Evolutionary conservation across 768 basidiomycete species (phyloP), one percentile per base, ranked within the genome.

Genomic region (Arthromyces matolae): DNA sequence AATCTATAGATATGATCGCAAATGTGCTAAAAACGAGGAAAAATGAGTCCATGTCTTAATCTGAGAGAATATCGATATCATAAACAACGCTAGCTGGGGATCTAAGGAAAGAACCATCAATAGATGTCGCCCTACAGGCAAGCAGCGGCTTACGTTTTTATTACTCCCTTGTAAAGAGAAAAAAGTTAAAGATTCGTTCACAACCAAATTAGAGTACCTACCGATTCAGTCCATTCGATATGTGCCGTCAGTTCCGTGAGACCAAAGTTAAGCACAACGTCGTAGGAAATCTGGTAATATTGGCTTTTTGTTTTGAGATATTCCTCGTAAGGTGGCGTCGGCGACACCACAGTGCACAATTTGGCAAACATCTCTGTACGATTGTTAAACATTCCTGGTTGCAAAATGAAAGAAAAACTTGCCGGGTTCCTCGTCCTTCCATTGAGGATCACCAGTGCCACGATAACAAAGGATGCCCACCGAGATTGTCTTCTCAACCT

Each of bases 201-300:
- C n/a, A n/a, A n/a, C n/a, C n/a, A n/a, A n/a, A n/a, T n/a, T n/a
- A n/a, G n/a, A n/a, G n/a, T n/a, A n/a, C 71, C 20, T 60, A 78
- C 77, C 42, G 70, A 67, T 33, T 78, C 75, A 47, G 65, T 58
- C 78, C 78, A 81, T 25, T 69, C 64, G 34, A 80, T 68, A 39
- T 76, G 72, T 0, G 78, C 79, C 39, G 69, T 71, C 47, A 80
- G 55, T 48, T 81, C 80, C 2, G 78, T 79, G 39, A 76, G 52
- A 4, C 80, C 80, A 45, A 81, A 80, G 18, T 72, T 59, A 14
- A 81, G 51, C 3, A 80, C 61, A 3, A 81, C 60, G 7, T 72
- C 69, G 50, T 60, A 73, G 1, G 64, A 51, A 18, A 71, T 50
- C 18, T 55, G 29, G 47, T 62, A 74, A 46, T 61, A 71, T 27